Evolutionary conservation across 306 rosid species (phyloP), one percentile per base, ranked within the genome.

Genomic region (Boehmeria nivea): DNA sequence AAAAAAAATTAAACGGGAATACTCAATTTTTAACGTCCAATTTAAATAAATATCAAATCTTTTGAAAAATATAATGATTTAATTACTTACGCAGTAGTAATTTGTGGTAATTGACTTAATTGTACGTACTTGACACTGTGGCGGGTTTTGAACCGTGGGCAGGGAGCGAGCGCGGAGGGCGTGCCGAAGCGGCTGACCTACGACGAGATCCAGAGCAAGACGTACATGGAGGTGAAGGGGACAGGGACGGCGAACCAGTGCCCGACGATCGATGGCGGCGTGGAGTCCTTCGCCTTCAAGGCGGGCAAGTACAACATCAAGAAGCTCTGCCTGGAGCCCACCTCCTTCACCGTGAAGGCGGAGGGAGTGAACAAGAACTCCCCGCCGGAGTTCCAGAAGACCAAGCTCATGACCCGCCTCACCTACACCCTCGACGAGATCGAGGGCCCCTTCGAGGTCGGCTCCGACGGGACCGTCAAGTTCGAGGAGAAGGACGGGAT

Each of bases 131-230:
- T n/a, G n/a, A n/a, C n/a, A n/a, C n/a, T n/a, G n/a, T n/a, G n/a
- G n/a, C n/a, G 13, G 54, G 15, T n/a, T 44, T 38, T 43, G 8
- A 39, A 22, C 40, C 17, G 51, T 58, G 42, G 9, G 4, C 72
- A 93, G 96, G 99, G 99, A 57, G 99, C 96, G 42, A 66, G 83
- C 49, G 99, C 96, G 0, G 99, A 93, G 66, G 95, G 98, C 42
- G 74, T 42, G 19, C 95, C 96, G 16, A 93, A 81, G 81, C 54
- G 99, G 54, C 73, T 93, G 42, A 93, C 99, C 46, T 93, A 26
- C 16, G 99, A 93, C 11, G 95, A 87, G 72, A 93, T 87, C 72
- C 99, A 93, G 69, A 87, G 96, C 80, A 85, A 87, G 81, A 93
- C 99, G 28, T 93, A 93, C 81, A 0, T 65, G 61, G 99, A 93